Percentiles rank a stretch among this genome's conserved stretches.
phyloP scores from a whole-genome alignment of 306 rosid species.

The Cucumis cinereus region DNA sequence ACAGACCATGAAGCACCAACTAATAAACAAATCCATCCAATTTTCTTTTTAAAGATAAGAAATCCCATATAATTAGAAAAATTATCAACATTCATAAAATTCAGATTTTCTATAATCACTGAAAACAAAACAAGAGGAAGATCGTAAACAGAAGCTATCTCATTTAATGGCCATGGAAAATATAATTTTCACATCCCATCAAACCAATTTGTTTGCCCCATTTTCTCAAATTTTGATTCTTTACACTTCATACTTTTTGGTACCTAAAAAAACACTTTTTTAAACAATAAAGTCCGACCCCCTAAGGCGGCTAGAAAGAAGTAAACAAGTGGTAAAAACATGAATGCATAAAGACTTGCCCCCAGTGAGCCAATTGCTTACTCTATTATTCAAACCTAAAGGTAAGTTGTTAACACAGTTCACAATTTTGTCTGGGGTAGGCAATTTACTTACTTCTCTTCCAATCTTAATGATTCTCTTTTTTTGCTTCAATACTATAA shows the following conservation, averaged over 20 bases:
- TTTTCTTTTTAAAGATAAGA: background rate
- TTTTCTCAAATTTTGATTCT: background rate
- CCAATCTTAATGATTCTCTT: background rate
- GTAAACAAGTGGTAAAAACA: background rate
- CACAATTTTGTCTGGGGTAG: background rate
- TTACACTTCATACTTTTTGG: background rate
- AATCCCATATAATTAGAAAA: background rate
- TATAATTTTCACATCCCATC: background rate
- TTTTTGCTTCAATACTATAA: no score
- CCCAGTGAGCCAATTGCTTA: background rate
- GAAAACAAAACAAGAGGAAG: background rate
- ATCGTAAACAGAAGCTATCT: background rate
- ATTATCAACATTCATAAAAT: background rate
- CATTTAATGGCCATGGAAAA: background rate
- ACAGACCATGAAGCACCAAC: background rate
- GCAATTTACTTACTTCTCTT: background rate
- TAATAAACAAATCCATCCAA: background rate
- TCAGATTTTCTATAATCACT: background rate
- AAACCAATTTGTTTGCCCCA: background rate
- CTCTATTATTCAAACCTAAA: background rate
- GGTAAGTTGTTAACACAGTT: background rate
- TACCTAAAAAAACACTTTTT: no score
- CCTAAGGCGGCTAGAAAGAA: background rate
- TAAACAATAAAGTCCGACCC: background rate
- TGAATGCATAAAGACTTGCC: background rate